phyloP scores from a whole-genome alignment of 345 rosid genomes.

The Triadica sebifera region DNA sequence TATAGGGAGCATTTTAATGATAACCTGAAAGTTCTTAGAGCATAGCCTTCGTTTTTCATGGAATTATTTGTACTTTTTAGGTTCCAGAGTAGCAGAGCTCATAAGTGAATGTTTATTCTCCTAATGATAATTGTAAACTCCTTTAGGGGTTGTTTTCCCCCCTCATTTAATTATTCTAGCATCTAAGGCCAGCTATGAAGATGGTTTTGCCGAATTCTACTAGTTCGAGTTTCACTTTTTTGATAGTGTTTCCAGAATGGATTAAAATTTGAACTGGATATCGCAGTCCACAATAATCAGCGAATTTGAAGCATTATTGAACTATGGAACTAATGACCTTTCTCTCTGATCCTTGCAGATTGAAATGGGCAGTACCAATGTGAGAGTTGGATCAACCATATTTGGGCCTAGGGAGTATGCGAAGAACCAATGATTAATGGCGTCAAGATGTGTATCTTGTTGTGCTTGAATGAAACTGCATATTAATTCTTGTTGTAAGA shows the following conservation, averaged over 20 bases:
- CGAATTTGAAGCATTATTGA: neutral
- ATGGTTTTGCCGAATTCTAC: too few species aligned
- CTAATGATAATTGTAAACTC: neutral
- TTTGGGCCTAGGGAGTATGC: conserved; percentile 83
- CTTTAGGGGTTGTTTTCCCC: neutral
- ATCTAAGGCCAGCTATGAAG: too few species aligned
- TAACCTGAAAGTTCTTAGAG: neutral
- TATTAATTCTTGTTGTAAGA: neutral
- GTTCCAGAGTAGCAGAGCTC: neutral
- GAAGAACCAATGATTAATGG: conserved; percentile 29
- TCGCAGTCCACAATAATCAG: neutral
- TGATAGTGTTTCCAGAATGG: too few species aligned
- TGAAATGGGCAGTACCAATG: conserved; percentile 88
- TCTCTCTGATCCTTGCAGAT: conserved; percentile 49
- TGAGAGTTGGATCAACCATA: conserved; percentile 88
- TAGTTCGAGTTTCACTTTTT: too few species aligned
- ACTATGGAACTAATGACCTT: conserved; percentile 11
- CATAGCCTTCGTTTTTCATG: neutral
- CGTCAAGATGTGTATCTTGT: neutral
- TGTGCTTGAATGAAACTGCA: neutral
- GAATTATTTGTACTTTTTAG: neutral
- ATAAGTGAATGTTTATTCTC: neutral
- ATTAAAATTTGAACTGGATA: neutral
- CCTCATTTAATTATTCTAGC: too few species aligned
- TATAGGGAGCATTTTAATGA: neutral